Base-by-base conservation (phyloP, 1,139 yeast species). In the Lipomyces yarrowii region DNA sequence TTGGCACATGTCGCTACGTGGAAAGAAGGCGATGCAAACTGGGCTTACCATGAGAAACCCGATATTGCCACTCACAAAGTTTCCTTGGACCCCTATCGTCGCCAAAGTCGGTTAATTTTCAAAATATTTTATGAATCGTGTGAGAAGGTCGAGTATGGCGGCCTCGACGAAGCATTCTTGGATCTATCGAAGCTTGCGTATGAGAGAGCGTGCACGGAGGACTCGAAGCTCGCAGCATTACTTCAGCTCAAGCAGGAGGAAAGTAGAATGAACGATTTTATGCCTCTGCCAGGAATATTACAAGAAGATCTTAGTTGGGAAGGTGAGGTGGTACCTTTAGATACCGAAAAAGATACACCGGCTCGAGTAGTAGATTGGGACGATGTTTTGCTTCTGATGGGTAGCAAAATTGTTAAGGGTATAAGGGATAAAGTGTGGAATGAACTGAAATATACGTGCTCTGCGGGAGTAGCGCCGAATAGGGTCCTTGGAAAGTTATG, bases 1-100 rank as follows among this genome's bases (percentile, higher is more conserved):
- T 83, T 90, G 5, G 94, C 96, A 0, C 99, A 94, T 76, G 97
- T 98, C 0, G 98, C 98, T 0, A 97, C 94, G 0, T 94, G 90
- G 80, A 87, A 85, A 72, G 90, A 89, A 74, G 98, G 98, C 1
- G 92, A 90, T 67, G 84, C 88, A 15, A 84, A 85, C 63, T 94
- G 98, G 98, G 83, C 86, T 58, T 92, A 93, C 70, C 82, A 80
- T 60, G 78, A 78, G 4, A 73, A 76, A 10, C 85, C 87, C 0
- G 75, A 74, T 18, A 77, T 75, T 1, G 81, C 80, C 32, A 78
- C 81, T 46, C 90, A 92, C 75, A 94, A 94, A 76, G 98, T 94
- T 8, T 87, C 96, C 6, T 79, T 94, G 64, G 98, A 94, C 74
- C 97, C 97, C 0, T 94, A 93, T 75, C 81, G 99, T 67, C 78